phyloP scores from a whole-genome alignment of 129 eudicot genomes.

The Pittosporum tobira region DNA sequence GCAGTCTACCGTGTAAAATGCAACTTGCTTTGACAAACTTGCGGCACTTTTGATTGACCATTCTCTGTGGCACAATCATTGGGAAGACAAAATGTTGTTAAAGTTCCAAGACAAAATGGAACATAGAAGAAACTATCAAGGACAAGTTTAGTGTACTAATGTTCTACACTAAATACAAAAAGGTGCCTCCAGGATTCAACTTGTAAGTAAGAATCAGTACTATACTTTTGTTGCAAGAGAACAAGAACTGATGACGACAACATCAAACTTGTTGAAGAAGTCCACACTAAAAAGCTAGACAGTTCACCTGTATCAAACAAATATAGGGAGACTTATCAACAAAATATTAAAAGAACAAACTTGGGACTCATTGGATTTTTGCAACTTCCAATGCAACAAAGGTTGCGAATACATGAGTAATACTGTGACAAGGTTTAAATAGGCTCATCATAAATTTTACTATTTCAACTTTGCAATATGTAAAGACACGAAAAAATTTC shows the following conservation, averaged over 20 bases:
- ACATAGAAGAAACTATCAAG: too few relatives aligned
- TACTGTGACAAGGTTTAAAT: too few relatives aligned
- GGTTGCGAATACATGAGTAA: too few relatives aligned
- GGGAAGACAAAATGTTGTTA: not conserved
- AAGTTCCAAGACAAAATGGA: not conserved
- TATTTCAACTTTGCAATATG: too few relatives aligned
- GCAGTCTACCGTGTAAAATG: constrained; percentile 87
- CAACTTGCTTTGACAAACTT: constrained; percentile 63
- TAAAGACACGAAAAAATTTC: too few relatives aligned
- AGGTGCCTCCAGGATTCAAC: too few relatives aligned
- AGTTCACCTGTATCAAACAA: constrained; percentile 60
- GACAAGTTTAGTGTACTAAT: too few relatives aligned
- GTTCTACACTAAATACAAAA: too few relatives aligned
- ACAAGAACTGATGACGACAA: constrained; percentile 73
- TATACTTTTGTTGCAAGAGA: constrained; percentile 67
- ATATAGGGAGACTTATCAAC: not conserved
- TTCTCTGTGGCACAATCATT: constrained; percentile 46
- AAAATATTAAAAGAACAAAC: not conserved
- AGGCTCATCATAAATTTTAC: too few relatives aligned
- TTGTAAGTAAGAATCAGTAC: constrained; percentile 1
- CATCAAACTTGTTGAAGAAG: constrained; percentile 79
- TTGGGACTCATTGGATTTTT: too few relatives aligned
- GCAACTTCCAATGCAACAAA: too few relatives aligned
- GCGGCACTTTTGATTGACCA: constrained; percentile 85
- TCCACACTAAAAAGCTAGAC: constrained; percentile 49